Evolutionary conservation across 2,329 filamentous ascomycete genomes (phyloP).

Genomic region (Nemania serpens): DNA sequence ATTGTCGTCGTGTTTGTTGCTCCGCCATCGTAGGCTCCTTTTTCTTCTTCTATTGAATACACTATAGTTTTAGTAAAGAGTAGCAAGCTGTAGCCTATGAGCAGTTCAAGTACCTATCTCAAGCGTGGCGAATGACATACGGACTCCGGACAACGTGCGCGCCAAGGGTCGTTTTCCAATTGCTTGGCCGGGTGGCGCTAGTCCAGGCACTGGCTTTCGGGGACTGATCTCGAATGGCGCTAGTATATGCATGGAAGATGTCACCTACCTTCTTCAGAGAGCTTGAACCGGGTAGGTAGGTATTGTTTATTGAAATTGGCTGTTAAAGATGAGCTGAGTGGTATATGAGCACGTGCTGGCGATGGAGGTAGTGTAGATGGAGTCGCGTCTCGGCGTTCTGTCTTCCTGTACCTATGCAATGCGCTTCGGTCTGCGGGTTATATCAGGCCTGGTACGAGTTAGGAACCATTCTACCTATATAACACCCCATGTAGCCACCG

Average conservation of each 20-base stretch:
- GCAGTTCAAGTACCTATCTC: too few relatives aligned
- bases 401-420: too few relatives aligned
- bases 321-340: not conserved
- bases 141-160: not conserved
- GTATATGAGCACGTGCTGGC: not conserved
- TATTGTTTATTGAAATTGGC: too few relatives aligned
- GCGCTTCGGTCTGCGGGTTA: not conserved
- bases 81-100: too few relatives aligned
- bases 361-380: not conserved
- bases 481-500: not conserved
- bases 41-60: too few relatives aligned
- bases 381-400: not conserved
- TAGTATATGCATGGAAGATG: not conserved
- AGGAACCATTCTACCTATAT: not conserved
- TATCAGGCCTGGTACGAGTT: not conserved
- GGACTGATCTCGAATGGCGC: too few relatives aligned
- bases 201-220: too few relatives aligned
- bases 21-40: too few relatives aligned
- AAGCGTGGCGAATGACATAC: not conserved
- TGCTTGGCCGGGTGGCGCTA: too few relatives aligned
- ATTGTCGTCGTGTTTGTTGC: too few relatives aligned
- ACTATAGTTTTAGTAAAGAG: too few relatives aligned
- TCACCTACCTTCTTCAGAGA: slow-evolving; percentile 1
- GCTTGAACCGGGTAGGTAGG: not conserved
- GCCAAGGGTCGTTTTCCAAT: not conserved